These are phyloP conservation scores for Rugonectria rugulosa DNA, from an alignment of 2,329 filamentous ascomycete genomes.

Conservation along the genomic window DNA sequence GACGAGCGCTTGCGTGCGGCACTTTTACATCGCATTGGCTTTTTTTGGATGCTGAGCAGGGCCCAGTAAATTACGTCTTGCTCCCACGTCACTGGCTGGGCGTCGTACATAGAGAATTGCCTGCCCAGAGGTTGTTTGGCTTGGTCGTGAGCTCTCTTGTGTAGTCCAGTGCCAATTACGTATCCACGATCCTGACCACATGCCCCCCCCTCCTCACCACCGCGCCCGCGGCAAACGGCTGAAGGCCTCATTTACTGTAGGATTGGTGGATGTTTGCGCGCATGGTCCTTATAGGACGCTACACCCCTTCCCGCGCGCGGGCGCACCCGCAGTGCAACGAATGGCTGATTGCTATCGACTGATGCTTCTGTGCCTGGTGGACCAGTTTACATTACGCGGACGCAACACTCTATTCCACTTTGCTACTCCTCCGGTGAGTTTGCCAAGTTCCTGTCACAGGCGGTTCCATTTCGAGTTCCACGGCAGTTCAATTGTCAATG, in stretches of 20 bases:
- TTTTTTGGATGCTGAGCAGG: not conserved
- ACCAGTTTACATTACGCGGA: constrained; percentile 1
- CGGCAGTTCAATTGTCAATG: not conserved
- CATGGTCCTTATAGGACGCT: constrained; percentile 1
- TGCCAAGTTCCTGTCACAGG: constrained; percentile 1
- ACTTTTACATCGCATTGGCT: constrained; percentile 1
- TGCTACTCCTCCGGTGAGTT: not conserved
- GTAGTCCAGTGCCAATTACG: not conserved
- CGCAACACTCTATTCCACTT: constrained; percentile 1
- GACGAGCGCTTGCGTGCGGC: not conserved
- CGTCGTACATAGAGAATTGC: constrained; percentile 1
- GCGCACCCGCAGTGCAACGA: not conserved
- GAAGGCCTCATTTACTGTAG: constrained; percentile 1
- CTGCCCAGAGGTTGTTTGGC: not conserved
- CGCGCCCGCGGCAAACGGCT: not conserved
- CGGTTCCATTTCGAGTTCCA: constrained; percentile 1
- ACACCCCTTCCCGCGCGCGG: not conserved
- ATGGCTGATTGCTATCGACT: constrained; percentile 1
- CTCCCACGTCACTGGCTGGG: not conserved
- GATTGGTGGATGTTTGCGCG: constrained; percentile 1
- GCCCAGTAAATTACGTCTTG: constrained; percentile 1
- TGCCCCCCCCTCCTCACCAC: not conserved
- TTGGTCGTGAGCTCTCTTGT: constrained; percentile 1
- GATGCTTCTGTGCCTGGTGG: not conserved
- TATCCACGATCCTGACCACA: not conserved